Evolutionary conservation across 2,329 filamentous ascomycete species (phyloP).

Genomic region (Aspergillus felis): DNA sequence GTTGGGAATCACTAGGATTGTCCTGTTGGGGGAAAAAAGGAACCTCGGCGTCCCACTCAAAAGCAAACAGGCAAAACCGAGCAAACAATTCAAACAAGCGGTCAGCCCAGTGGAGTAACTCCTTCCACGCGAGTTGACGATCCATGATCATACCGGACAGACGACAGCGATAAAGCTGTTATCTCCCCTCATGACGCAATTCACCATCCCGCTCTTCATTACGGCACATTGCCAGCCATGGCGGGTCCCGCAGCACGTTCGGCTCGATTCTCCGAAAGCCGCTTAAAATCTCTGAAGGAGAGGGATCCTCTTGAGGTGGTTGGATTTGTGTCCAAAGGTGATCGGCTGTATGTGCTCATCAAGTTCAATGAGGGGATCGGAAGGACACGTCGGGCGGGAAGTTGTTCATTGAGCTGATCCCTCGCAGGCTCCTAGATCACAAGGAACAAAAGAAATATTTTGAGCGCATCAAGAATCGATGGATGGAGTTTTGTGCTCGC

Average conservation of each 20-base stretch:
- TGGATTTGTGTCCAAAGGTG: slow-evolving; percentile 86
- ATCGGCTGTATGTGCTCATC: slow-evolving; percentile 61
- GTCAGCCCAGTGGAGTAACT: background rate
- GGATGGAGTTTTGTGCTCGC: slow-evolving; percentile 82
- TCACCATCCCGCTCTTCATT: background rate
- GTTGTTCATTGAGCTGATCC: slow-evolving; percentile 18
- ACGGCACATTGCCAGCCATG: slow-evolving; percentile 11
- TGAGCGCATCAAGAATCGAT: slow-evolving; percentile 79
- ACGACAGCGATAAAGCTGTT: background rate
- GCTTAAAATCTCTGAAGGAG: slow-evolving; percentile 73
- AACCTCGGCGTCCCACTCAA: background rate
- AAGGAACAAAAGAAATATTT: slow-evolving; percentile 84
- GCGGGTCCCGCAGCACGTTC: slow-evolving; percentile 18
- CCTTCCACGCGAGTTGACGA: background rate
- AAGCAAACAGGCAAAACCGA: slow-evolving; percentile 19
- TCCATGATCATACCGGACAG: background rate
- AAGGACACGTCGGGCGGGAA: background rate
- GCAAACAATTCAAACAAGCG: slow-evolving; percentile 28
- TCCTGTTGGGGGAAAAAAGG: background rate
- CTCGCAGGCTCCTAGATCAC: slow-evolving; percentile 62
- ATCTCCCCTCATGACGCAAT: slow-evolving; percentile 2
- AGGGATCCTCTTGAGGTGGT: slow-evolving; percentile 76
- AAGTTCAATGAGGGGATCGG: background rate
- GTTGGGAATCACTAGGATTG: slow-evolving; percentile 3
- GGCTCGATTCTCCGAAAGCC: slow-evolving; percentile 22